Conservation (phyloP, 2,329 filamentous ascomycete species). For the Fusarium beomiforme region DNA sequence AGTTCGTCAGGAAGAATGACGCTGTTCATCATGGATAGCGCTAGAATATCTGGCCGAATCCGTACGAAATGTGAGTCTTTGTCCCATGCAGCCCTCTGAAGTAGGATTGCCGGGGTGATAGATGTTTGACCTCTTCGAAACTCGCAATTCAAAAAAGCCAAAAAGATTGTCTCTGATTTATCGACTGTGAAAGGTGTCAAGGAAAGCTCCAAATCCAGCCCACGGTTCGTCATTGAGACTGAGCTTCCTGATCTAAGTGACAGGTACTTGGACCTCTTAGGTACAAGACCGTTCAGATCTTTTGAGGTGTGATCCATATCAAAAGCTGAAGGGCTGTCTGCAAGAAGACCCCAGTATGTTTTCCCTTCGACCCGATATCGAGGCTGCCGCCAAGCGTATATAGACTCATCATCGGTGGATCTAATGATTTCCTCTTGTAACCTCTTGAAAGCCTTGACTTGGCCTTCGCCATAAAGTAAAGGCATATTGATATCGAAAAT, state of each 20-base stretch:
- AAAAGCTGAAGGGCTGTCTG: conserved; percentile 42
- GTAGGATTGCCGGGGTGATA: conserved; percentile 42
- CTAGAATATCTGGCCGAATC: conserved; percentile 40
- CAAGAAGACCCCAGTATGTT: conserved; percentile 43
- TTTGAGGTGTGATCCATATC: conserved; percentile 29
- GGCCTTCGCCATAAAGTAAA: conserved; percentile 47
- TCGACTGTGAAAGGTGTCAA: conserved; percentile 44
- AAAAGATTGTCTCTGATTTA: conserved; percentile 40
- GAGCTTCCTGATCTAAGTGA: conserved; percentile 36
- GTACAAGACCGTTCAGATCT: conserved; percentile 29
- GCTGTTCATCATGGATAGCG: conserved; percentile 42
- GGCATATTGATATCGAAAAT: conserved; percentile 49
- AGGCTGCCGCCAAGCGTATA: conserved; percentile 42
- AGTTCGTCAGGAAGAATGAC: conserved; percentile 40
- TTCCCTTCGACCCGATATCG: conserved; percentile 17
- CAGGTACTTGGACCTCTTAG: conserved; percentile 38
- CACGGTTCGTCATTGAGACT: conserved; percentile 38
- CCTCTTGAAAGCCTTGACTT: conserved; percentile 41
- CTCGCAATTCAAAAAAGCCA: conserved; percentile 45
- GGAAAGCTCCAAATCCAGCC: conserved; percentile 40
- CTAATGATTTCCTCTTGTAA: conserved; percentile 45
- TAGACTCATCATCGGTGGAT: conserved; percentile 44
- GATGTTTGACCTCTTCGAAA: conserved; percentile 37
- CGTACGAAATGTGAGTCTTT: conserved; percentile 43
- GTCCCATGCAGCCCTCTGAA: conserved; percentile 44